Base-by-base conservation (phyloP, 164 flowering plant species). In the Macadamia tetraphylla region DNA sequence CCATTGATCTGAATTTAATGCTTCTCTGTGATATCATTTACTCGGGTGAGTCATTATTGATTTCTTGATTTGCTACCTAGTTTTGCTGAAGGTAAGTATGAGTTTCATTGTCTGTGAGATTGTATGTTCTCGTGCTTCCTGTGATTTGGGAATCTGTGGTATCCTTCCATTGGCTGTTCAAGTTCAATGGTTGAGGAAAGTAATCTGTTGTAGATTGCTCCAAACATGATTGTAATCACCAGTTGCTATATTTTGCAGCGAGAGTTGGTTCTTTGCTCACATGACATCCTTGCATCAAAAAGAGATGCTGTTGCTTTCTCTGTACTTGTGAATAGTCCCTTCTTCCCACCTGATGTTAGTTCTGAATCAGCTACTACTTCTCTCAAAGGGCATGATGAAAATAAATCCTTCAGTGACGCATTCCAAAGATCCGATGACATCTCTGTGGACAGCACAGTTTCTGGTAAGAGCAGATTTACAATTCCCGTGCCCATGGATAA, bases 341-440 rank as follows among this genome's bases (percentile, higher is more conserved):
- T 81, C 69, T 70, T 81, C 56, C 86, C 73, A n/a, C 87, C 88
- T 56, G 97, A 89, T 69, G 84, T 83, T 62, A 91, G 97, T 71
- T 88, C 99, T 9, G 97, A 89, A 68, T 92, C 97, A 11, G 99
- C 92, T 58, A 92, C 99, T 23, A 92, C 97, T n/a, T 88, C 94
- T 31, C 80, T 90, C 5, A 82, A 83, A 72, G 90, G 86, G 32
- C 80, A 81, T 67, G 90, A 86, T 70, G 85, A 74, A 70, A 75
- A 74, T 67, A 85, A 70, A 76, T 86, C 97, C 66, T 80, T 84
- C 72, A 83, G 85, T 72, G 94, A 87, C 74, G 84, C 86, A 62
- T 62, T 88, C 32, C 97, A 91, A 68, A 85, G 82, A 77, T 89
- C 99, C 30, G 97, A 92, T 85, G 97, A 92, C 46, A 57, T 83